Percentiles rank a stretch among this genome's conserved stretches.
These are phyloP conservation scores for Boletus sp. DNA, from an alignment of 1,284 basidiomycete species.

Conservation along the genomic window DNA sequence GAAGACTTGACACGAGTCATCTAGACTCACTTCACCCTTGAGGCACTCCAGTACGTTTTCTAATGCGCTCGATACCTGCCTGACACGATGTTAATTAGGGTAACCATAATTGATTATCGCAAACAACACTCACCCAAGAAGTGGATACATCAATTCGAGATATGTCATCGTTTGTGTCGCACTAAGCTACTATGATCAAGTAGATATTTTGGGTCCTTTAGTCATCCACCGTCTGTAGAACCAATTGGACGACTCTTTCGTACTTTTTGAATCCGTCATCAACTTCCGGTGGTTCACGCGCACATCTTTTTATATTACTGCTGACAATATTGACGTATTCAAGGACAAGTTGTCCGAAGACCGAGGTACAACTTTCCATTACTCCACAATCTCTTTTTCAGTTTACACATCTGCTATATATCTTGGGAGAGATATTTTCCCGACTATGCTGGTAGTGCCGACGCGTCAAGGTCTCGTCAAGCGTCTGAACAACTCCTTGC, in stretches of 20 bases:
- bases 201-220: neutral
- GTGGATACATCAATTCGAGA: conserved; percentile 3
- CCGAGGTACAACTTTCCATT: neutral
- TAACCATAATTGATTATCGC: neutral
- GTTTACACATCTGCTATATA: conserved; percentile 1
- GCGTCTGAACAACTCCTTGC: too few relatives aligned
- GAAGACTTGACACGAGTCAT: neutral
- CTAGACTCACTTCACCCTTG: conserved; percentile 3
- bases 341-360: conserved; percentile 8
- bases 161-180: conserved; percentile 5
- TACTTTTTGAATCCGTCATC: neutral
- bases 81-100: neutral
- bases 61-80: neutral
- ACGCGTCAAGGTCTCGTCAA: too few relatives aligned
- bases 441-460: conserved; percentile 1
- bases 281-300: conserved; percentile 1
- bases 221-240: neutral
- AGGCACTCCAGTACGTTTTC: conserved; percentile 1
- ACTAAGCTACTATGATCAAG: conserved; percentile 5
- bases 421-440: conserved; percentile 5
- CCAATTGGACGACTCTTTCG: neutral
- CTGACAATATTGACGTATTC: conserved; percentile 3
- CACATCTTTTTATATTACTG: neutral
- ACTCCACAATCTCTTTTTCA: neutral
- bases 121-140: neutral